Conservation (phyloP, 1,284 basidiomycete genomes). For the Schizophyllum commune region DNA sequence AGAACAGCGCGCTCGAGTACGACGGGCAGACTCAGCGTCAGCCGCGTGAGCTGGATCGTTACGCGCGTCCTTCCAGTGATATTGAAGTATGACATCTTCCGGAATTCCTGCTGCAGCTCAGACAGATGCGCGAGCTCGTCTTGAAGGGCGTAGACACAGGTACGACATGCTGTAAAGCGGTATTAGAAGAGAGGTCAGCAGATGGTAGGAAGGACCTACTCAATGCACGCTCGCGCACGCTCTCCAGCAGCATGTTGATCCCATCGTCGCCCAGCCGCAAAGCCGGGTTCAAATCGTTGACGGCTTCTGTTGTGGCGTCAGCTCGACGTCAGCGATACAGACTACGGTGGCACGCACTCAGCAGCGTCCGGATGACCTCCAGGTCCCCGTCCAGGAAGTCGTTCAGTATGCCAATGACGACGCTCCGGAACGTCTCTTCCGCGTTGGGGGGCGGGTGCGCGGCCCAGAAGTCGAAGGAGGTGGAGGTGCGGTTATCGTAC, state of each 20-base stretch:
- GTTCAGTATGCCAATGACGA: slow-evolving; percentile 66
- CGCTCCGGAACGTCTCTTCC: slow-evolving; percentile 71
- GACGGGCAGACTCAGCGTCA: slow-evolving; percentile 72
- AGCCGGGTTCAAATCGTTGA: slow-evolving; percentile 67
- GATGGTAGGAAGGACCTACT: slow-evolving; percentile 29
- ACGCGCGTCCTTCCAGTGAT: slow-evolving; percentile 70
- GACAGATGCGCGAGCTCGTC: slow-evolving; percentile 66
- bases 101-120: slow-evolving; percentile 72
- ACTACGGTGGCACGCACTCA: slow-evolving; percentile 40
- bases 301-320: slow-evolving; percentile 38
- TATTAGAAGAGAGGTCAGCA: slow-evolving; percentile 1
- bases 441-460: slow-evolving; percentile 44
- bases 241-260: slow-evolving; percentile 58
- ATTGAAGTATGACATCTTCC: slow-evolving; percentile 72
- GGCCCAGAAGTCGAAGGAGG: slow-evolving; percentile 45
- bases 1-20: slow-evolving; percentile 65
- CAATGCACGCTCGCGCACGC: slow-evolving; percentile 59
- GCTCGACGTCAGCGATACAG: not conserved
- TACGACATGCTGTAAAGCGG: slow-evolving; percentile 55
- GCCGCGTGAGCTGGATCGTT: slow-evolving; percentile 72
- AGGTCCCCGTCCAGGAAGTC: slow-evolving; percentile 82
- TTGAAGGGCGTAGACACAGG: slow-evolving; percentile 69
- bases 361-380: slow-evolving; percentile 67
- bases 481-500: slow-evolving; percentile 53
- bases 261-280: slow-evolving; percentile 65